phyloP scores from a whole-genome alignment of 1,139 yeast species.

The Yamadazyma diddensiae region DNA sequence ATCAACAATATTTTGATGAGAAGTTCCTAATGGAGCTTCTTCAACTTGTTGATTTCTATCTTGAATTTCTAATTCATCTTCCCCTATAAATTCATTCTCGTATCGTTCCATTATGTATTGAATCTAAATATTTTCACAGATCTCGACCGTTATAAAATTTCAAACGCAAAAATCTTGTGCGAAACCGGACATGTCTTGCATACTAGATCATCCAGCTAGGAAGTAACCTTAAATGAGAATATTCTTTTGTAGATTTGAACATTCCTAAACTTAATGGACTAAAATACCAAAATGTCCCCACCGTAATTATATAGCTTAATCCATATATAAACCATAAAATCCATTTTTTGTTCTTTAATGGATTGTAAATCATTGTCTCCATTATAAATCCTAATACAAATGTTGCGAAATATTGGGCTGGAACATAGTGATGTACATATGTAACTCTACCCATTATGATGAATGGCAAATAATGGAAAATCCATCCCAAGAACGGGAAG shows the following conservation, averaged over 20 bases:
- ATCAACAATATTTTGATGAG: slow-evolving; percentile 27
- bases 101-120: slow-evolving; percentile 12
- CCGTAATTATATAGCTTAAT: slow-evolving; percentile 8
- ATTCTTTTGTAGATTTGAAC: slow-evolving; percentile 72
- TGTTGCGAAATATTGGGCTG: slow-evolving; percentile 95
- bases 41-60: slow-evolving; percentile 4
- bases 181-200: slow-evolving; percentile 7
- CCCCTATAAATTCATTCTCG: slow-evolving; percentile 14
- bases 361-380: slow-evolving; percentile 23
- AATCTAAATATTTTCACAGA: background rate
- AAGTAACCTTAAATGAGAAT: slow-evolving; percentile 69
- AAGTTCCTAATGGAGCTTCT: slow-evolving; percentile 9
- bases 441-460: slow-evolving; percentile 96
- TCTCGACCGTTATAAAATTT: slow-evolving; percentile 3
- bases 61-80: slow-evolving; percentile 11
- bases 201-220: slow-evolving; percentile 55
- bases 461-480: slow-evolving; percentile 87
- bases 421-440: slow-evolving; percentile 94
- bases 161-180: slow-evolving; percentile 6
- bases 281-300: slow-evolving; percentile 61
- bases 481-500: slow-evolving; percentile 88
- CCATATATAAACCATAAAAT: slow-evolving; percentile 11
- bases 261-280: slow-evolving; percentile 85
- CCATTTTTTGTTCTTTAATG: slow-evolving; percentile 6
- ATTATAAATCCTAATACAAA: slow-evolving; percentile 50